Conservation (phyloP, 352 stramenopile species). For the Phytophthora syringae region DNA sequence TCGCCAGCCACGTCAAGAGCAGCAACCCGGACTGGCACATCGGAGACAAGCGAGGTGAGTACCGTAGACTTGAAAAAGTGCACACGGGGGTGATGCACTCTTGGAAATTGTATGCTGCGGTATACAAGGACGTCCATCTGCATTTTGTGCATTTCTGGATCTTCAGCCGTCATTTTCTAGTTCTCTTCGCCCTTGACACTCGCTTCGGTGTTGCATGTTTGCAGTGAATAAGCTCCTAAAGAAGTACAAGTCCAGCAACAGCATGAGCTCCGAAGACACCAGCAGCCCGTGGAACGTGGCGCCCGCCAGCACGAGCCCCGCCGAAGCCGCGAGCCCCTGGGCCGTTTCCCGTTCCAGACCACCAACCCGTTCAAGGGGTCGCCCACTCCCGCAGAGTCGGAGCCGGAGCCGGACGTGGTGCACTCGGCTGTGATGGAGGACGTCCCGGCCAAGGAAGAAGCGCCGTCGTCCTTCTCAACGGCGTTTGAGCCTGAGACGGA, state of each 20-base stretch:
- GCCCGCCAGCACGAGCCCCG: constrained; percentile 32
- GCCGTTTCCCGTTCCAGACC: constrained; percentile 49
- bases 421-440: constrained; percentile 39
- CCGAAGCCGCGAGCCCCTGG: constrained; percentile 39
- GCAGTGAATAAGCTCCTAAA: constrained; percentile 77
- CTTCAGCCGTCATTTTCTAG: constrained; percentile 25
- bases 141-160: neutral
- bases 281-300: constrained; percentile 66
- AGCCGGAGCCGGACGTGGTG: constrained; percentile 45
- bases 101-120: constrained; percentile 12
- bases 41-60: constrained; percentile 73
- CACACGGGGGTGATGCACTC: constrained; percentile 8
- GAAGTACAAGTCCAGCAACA: constrained; percentile 63
- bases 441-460: constrained; percentile 17
- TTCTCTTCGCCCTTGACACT: neutral
- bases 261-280: constrained; percentile 41
- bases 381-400: constrained; percentile 20
- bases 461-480: constrained; percentile 11
- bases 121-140: neutral
- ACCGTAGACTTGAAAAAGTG: no score
- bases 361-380: constrained; percentile 44
- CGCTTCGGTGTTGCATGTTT: constrained; percentile 31
- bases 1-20: constrained; percentile 63
- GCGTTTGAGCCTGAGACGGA: constrained; percentile 28
- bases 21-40: constrained; percentile 74